These are phyloP conservation scores for Carex pumila DNA, from an alignment of 176 grass and related monocot genomes.

Conservation along the genomic window DNA sequence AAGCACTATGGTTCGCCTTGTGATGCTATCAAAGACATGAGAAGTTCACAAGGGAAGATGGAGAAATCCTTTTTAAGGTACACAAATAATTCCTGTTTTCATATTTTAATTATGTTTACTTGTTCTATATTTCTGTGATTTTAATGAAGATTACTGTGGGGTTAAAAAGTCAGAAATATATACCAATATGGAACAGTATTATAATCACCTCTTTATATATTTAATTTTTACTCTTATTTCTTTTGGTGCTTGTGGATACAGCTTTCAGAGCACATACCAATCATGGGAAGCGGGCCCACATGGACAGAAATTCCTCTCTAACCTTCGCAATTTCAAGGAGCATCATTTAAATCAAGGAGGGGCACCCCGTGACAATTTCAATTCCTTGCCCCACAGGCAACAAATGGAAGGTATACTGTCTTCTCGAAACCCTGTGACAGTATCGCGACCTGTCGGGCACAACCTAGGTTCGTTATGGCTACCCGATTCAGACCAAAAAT, in stretches of 20 bases:
- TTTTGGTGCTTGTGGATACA: constrained; percentile 29
- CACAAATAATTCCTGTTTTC: not conserved
- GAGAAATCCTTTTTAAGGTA: constrained; percentile 98
- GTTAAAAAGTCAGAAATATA: not conserved
- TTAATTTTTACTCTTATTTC: not conserved
- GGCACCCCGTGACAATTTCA: constrained; percentile 38
- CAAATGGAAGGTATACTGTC: constrained; percentile 38
- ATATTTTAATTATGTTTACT: not conserved
- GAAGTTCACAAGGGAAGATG: constrained; percentile 97
- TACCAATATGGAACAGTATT: not conserved
- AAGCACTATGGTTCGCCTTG: constrained; percentile 82
- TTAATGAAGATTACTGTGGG: not conserved
- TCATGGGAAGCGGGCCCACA: constrained; percentile 58
- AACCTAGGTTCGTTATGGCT: constrained; percentile 49
- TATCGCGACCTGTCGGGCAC: constrained; percentile 23
- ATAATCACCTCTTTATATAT: constrained; percentile 2
- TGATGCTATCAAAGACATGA: constrained; percentile 47
- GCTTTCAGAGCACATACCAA: constrained; percentile 83
- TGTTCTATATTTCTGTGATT: not conserved
- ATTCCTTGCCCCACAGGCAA: constrained; percentile 28
- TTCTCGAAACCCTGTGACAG: constrained; percentile 13
- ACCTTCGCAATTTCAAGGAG: constrained; percentile 81
- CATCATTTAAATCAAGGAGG: constrained; percentile 38
- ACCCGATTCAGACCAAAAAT: constrained; percentile 48
- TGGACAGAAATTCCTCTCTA: constrained; percentile 60